phyloP scores from a whole-genome alignment of 768 basidiomycete species.

The Boletus tomentosulus region DNA sequence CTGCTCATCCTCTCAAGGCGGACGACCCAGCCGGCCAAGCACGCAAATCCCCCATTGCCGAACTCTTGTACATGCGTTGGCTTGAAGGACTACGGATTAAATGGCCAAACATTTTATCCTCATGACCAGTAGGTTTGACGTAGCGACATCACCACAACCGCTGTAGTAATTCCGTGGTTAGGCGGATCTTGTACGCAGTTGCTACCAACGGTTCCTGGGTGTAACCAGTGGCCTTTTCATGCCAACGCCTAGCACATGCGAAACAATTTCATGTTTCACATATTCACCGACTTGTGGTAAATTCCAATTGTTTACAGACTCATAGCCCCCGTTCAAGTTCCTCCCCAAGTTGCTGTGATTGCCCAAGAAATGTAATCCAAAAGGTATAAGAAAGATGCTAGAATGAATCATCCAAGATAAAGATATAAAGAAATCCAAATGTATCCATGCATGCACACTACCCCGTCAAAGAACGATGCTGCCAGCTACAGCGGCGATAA shows the following conservation, averaged over 20 bases:
- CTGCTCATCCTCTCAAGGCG: constrained; percentile 29
- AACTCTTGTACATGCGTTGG: constrained; percentile 97
- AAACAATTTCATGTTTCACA: constrained; percentile 4
- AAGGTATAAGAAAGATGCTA: neutral
- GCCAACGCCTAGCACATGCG: neutral
- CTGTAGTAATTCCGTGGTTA: neutral
- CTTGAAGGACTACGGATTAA: constrained; percentile 86
- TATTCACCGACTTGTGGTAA: constrained; percentile 11
- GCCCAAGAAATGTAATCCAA: neutral
- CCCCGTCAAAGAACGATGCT: constrained; percentile 18
- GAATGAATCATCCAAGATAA: constrained; percentile 5
- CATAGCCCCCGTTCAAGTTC: neutral
- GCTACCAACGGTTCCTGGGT: neutral
- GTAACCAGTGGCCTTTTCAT: neutral
- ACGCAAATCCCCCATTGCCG: constrained; percentile 86
- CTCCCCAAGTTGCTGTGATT: constrained; percentile 4
- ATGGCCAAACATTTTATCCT: constrained; percentile 70
- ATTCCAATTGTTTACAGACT: neutral
- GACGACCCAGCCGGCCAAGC: constrained; percentile 40
- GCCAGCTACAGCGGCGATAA: constrained; percentile 21
- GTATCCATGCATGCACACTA: constrained; percentile 2
- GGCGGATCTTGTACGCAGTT: neutral
- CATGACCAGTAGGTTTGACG: constrained; percentile 5
- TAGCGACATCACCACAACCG: neutral
- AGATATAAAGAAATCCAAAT: constrained; percentile 1